phyloP scores from a whole-genome alignment of 2,329 filamentous ascomycete species.

The Cladophialophora chaetospira region DNA sequence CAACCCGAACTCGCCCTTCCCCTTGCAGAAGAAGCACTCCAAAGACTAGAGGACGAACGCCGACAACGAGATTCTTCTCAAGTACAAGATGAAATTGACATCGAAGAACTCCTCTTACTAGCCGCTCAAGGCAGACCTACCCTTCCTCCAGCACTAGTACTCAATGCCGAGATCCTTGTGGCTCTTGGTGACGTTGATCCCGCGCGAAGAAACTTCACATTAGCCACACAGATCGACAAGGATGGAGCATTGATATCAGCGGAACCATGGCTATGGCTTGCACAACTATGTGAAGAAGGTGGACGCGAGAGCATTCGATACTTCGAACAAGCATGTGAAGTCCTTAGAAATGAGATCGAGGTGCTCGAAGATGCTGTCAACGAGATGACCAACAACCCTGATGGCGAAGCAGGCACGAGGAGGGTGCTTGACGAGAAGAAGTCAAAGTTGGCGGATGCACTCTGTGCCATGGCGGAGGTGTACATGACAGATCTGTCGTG shows the following conservation, averaged over 20 bases:
- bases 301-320: slow-evolving; percentile 62
- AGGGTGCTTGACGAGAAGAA: slow-evolving; percentile 56
- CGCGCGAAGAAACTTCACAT: slow-evolving; percentile 71
- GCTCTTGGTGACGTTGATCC: slow-evolving; percentile 79
- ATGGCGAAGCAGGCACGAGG: not conserved
- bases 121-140: slow-evolving; percentile 32
- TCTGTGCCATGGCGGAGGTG: slow-evolving; percentile 92
- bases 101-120: slow-evolving; percentile 29
- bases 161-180: slow-evolving; percentile 79
- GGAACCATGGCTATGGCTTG: slow-evolving; percentile 72
- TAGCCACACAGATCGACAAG: slow-evolving; percentile 74
- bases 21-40: slow-evolving; percentile 56
- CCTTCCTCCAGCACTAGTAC: slow-evolving; percentile 62
- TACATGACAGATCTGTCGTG: slow-evolving; percentile 98
- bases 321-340: slow-evolving; percentile 67
- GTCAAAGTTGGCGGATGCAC: slow-evolving; percentile 80
- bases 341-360: slow-evolving; percentile 60
- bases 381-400: slow-evolving; percentile 17
- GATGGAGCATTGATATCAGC: slow-evolving; percentile 60
- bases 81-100: slow-evolving; percentile 17
- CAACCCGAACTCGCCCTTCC: slow-evolving; percentile 60
- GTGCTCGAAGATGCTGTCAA: slow-evolving; percentile 37
- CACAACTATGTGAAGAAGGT: slow-evolving; percentile 75
- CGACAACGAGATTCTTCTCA: slow-evolving; percentile 31
- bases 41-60: slow-evolving; percentile 32